These are phyloP conservation scores for Solanum phureja DNA, from an alignment of 257 asterid species.

Conservation along the genomic window DNA sequence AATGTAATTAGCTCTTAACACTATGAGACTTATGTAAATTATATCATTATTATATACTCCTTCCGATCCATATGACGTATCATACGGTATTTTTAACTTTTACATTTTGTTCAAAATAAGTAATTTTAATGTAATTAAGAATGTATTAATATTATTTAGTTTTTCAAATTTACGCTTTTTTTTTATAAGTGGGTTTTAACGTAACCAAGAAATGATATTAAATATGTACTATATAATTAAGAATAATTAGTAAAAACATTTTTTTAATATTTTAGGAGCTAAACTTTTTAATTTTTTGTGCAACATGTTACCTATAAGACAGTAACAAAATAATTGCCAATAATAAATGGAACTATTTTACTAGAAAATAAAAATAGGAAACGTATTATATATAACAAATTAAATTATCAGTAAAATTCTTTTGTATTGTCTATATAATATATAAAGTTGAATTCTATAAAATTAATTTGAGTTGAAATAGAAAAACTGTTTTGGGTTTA, in stretches of 20 bases:
- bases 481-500: neutral
- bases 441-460: neutral
- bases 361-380: neutral
- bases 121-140: neutral
- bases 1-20: neutral
- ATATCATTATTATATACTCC: neutral
- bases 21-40: neutral
- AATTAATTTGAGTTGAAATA: neutral
- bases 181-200: neutral
- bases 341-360: neutral
- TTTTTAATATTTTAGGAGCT: too few relatives aligned
- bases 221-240: neutral
- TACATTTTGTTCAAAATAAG: neutral
- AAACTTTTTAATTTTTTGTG: neutral
- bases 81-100: neutral
- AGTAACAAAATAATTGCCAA: neutral
- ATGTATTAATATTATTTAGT: neutral
- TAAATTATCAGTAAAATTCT: neutral
- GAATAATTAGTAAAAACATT: neutral
- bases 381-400: neutral
- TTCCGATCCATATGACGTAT: neutral
- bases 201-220: neutral
- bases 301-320: neutral
- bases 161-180: neutral
- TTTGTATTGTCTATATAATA: too few relatives aligned